Evolutionary conservation across 2,329 filamentous ascomycete species (phyloP).

Genomic region (Alternaria gansuensis): DNA sequence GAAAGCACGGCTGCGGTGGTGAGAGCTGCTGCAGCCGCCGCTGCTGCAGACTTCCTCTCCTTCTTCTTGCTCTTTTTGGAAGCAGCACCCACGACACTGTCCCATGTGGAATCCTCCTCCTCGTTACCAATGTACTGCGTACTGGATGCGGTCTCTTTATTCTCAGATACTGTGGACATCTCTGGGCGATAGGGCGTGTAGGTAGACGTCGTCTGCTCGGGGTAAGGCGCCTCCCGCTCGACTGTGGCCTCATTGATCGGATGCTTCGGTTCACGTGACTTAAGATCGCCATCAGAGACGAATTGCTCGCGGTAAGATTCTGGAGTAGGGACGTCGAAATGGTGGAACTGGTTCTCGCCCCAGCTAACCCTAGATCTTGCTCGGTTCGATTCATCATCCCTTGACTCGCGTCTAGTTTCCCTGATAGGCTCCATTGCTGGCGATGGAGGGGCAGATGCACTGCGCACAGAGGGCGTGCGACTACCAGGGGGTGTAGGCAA

Average conservation of each 20-base stretch:
- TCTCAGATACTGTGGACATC: constrained; percentile 28
- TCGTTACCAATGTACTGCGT: constrained; percentile 45
- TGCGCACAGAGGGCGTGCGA: constrained; percentile 51
- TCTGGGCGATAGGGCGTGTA: constrained; percentile 45
- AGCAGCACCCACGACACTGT: constrained; percentile 33
- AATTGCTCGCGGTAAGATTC: constrained; percentile 54
- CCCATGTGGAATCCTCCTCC: constrained; percentile 35
- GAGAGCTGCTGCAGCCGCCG: constrained; percentile 30
- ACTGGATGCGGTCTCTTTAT: constrained; percentile 38
- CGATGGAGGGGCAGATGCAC: constrained; percentile 48
- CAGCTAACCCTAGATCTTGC: constrained; percentile 56
- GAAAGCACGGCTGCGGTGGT: constrained; percentile 33
- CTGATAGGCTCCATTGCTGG: constrained; percentile 45
- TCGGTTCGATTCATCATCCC: constrained; percentile 34
- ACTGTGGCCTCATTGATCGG: constrained; percentile 53
- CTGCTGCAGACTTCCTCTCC: constrained; percentile 41
- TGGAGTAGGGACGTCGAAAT: constrained; percentile 59
- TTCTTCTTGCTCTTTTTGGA: constrained; percentile 46
- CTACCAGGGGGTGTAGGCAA: constrained; percentile 67
- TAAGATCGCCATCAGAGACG: constrained; percentile 45
- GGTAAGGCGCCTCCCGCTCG: constrained; percentile 48
- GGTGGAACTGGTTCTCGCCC: constrained; percentile 58
- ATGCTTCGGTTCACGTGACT: constrained; percentile 34
- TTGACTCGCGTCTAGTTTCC: constrained; percentile 33
- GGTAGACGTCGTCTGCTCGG: constrained; percentile 39